phyloP scores from a whole-genome alignment of 2,329 filamentous ascomycete species.

The Alternaria rosae region DNA sequence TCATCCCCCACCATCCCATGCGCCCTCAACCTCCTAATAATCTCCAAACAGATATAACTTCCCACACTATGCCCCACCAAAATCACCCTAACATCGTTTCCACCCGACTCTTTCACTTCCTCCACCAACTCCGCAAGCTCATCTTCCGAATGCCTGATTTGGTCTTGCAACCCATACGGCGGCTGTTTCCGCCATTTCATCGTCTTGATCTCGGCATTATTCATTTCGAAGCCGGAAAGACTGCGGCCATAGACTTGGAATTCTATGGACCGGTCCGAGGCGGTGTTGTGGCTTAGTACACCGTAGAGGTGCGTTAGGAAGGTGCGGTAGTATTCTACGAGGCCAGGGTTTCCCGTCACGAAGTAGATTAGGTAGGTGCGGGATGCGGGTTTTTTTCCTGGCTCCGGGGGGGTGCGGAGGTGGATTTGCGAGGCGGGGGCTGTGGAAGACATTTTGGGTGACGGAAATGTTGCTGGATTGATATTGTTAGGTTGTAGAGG shows the following conservation, averaged over 20 bases:
- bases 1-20: constrained; percentile 28
- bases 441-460: constrained; percentile 15
- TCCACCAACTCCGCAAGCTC: constrained; percentile 53
- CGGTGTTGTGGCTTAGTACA: constrained; percentile 56
- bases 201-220: constrained; percentile 26
- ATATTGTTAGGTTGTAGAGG: neutral
- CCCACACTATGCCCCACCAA: constrained; percentile 59
- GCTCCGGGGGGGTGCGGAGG: constrained; percentile 29
- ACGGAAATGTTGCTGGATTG: neutral
- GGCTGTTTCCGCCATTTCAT: constrained; percentile 32
- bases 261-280: constrained; percentile 22
- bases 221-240: constrained; percentile 54
- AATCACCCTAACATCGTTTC: constrained; percentile 41
- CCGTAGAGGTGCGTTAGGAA: constrained; percentile 68
- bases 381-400: constrained; percentile 27
- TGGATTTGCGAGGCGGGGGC: constrained; percentile 33
- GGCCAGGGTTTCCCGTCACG: constrained; percentile 78
- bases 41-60: constrained; percentile 56
- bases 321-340: constrained; percentile 74
- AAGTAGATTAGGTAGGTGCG: constrained; percentile 69
- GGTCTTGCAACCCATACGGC: constrained; percentile 57
- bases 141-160: constrained; percentile 58
- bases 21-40: constrained; percentile 45
- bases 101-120: constrained; percentile 26
- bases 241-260: constrained; percentile 52